Evolutionary conservation across 1,139 yeast species (phyloP).

Genomic region (Diutina siamensis): DNA sequence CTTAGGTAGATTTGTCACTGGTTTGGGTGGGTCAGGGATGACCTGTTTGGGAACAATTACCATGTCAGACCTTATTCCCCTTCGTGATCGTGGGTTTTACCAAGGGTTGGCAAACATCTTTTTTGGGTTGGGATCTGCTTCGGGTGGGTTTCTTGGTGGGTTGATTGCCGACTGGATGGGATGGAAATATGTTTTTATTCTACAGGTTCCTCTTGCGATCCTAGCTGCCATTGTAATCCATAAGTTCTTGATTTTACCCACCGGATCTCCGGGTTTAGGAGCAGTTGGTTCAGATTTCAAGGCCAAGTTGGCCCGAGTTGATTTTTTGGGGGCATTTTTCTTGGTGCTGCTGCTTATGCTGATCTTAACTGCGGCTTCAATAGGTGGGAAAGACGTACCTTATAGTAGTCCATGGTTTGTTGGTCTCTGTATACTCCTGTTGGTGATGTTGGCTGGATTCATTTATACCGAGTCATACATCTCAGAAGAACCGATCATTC

Average conservation of each 20-base stretch:
- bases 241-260: slow-evolving; percentile 31
- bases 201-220: slow-evolving; percentile 53
- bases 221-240: slow-evolving; percentile 33
- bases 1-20: slow-evolving; percentile 43
- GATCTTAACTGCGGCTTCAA: slow-evolving; percentile 52
- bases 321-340: slow-evolving; percentile 57
- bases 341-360: slow-evolving; percentile 44
- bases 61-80: slow-evolving; percentile 40
- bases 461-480: slow-evolving; percentile 42
- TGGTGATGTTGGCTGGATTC: slow-evolving; percentile 19
- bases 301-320: slow-evolving; percentile 46
- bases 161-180: slow-evolving; percentile 59
- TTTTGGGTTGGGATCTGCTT: slow-evolving; percentile 59
- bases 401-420: slow-evolving; percentile 22
- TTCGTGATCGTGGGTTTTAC: slow-evolving; percentile 40
- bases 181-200: slow-evolving; percentile 56
- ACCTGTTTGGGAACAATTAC: slow-evolving; percentile 40
- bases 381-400: slow-evolving; percentile 51
- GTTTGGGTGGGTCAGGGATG: slow-evolving; percentile 49
- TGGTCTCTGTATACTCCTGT: slow-evolving; percentile 9
- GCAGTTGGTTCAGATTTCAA: slow-evolving; percentile 27
- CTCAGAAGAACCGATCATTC: slow-evolving; percentile 60
- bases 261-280: slow-evolving; percentile 36
- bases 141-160: slow-evolving; percentile 64
- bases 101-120: slow-evolving; percentile 52